Conservation (phyloP, 768 basidiomycete genomes). For the Collybia sordida region DNA sequence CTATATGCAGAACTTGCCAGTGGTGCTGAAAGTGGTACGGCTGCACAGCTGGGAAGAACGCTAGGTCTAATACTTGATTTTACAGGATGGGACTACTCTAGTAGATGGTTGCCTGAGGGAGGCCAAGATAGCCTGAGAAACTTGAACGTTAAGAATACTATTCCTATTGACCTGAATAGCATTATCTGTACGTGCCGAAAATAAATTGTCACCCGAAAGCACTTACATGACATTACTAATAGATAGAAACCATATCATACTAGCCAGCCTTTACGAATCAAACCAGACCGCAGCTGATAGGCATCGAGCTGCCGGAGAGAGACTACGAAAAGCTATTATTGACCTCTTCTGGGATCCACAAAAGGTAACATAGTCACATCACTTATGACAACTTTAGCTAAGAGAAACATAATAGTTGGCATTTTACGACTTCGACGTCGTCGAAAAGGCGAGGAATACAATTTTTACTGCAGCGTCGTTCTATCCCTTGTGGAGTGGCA, state of each 20-base stretch:
- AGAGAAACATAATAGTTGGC: no score
- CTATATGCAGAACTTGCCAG: conserved; percentile 88
- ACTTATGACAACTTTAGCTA: no score
- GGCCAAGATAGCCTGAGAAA: conserved; percentile 58
- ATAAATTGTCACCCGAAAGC: no score
- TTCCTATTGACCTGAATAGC: conserved; percentile 81
- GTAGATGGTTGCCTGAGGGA: conserved; percentile 47
- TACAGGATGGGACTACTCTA: conserved; percentile 52
- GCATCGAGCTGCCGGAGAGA: conserved; percentile 57
- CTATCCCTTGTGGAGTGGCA: conserved; percentile 89
- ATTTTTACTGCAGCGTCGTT: conserved; percentile 74
- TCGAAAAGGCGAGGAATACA: conserved; percentile 58
- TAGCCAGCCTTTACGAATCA: conserved; percentile 59
- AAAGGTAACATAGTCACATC: no score
- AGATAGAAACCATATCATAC: conserved; percentile 64
- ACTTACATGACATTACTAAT: no score
- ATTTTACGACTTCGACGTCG: conserved; percentile 89
- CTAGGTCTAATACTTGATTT: background rate
- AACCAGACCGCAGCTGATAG: conserved; percentile 40
- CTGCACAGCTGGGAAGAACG: background rate
- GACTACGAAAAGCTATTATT: conserved; percentile 67
- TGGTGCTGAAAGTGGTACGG: conserved; percentile 78
- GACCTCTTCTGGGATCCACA: conserved; percentile 84
- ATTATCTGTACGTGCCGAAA: conserved; percentile 76
- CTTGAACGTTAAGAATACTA: conserved; percentile 65